Evolutionary conservation across 441 rosid genomes (phyloP), one percentile per base, ranked within the genome.

Genomic region (Croton laevigatus): DNA sequence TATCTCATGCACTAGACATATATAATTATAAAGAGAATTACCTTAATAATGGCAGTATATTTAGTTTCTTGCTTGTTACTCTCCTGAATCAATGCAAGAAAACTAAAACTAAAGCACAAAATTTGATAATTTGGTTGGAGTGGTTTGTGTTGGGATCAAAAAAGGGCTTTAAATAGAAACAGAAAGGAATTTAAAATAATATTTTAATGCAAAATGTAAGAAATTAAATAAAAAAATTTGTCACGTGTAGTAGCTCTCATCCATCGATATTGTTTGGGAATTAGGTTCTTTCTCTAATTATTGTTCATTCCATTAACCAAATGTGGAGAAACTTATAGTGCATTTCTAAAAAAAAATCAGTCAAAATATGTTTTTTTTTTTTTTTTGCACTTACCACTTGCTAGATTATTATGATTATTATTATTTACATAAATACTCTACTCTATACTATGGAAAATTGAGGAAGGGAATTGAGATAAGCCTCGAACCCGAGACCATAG

Each of bases 221-320:
- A 67, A 73, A 70, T 62, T 71, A 78, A 71, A 69, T 53, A 65
- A 78, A 71, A 74, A 46, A 69, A 68, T 67, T 71, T 65, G 73
- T 73, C 68, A 59, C 69, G 75, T 76, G 71, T 46, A 11, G 66
- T 19, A 76, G 75, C 48, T 76, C 85, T 78, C 79, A 27, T 65
- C 85, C 85, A 78, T 66, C 71, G 71, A 79, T 82, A 16, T 60
- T 80, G 75, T 49, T 36, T 63, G 71, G 53, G 86, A 82, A 84
- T 84, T 45, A n/a, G 85, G 78, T 84, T 84, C 88, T 73, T 20
- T 34, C 27, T 38, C 51, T 78, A 32, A 10, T 73, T 48, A 27
- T 46, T 58, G 66, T 57, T 55, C 37, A 8, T 44, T 55, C 19
- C 63, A 66, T 34, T 53, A 71, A 67, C 63, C 63, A 20, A 9